Percentiles rank a stretch among this genome's conserved stretches.
Conservation (phyloP, 805 yeast species). For the Yarrowia sp. region DNA sequence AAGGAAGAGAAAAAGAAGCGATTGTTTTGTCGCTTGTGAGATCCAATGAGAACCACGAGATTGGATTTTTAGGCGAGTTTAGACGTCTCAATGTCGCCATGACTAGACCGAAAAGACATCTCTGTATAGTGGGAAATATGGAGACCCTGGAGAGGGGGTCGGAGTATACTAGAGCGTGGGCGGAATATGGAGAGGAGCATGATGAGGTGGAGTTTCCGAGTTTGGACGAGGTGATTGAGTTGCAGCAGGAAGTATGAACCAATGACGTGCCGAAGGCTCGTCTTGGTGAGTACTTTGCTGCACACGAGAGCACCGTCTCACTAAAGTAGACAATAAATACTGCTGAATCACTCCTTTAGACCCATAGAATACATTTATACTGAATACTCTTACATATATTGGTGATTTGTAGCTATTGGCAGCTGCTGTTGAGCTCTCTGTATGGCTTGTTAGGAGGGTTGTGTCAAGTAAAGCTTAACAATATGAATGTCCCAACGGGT, state of each 20-base stretch:
- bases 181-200: conserved; percentile 62
- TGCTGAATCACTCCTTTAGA: too few relatives aligned
- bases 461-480: too few relatives aligned
- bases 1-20: conserved; percentile 91
- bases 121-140: conserved; percentile 83
- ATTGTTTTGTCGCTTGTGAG: conserved; percentile 79
- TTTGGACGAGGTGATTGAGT: conserved; percentile 35
- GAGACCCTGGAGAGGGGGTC: conserved; percentile 52
- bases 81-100: conserved; percentile 90
- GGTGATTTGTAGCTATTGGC: too few relatives aligned
- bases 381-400: too few relatives aligned
- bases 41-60: conserved; percentile 64
- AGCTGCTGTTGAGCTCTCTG: too few relatives aligned
- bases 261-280: too few relatives aligned
- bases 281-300: too few relatives aligned
- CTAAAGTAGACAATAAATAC: too few relatives aligned
- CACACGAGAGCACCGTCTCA: too few relatives aligned
- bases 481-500: too few relatives aligned
- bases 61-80: conserved; percentile 79
- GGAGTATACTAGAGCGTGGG: conserved; percentile 62
- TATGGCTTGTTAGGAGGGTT: too few relatives aligned
- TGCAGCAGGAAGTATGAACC: not conserved
- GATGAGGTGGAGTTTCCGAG: conserved; percentile 71
- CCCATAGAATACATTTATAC: too few relatives aligned
- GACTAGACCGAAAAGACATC: conserved; percentile 81